Evolutionary conservation across 1,139 yeast species (phyloP), one percentile per base, ranked within the genome.

Genomic region (Nakaseomyces glabratus): DNA sequence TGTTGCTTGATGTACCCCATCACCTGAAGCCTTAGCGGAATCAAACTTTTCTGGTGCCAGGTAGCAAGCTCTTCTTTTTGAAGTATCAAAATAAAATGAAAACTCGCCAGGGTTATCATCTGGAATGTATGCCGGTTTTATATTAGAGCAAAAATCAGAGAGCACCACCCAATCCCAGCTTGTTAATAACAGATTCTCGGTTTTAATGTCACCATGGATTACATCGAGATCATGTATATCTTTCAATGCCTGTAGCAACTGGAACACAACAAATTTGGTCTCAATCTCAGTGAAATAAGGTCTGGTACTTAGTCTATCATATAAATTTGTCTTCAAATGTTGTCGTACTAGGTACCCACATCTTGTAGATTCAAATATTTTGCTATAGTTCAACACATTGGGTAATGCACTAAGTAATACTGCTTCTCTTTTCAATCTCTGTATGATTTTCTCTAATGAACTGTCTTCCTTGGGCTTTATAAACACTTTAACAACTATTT

Each of bases 101-200:
- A 82, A 90, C 46, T 82, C 90, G n/a, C 90, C 82, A 0, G 97
- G 97, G 51, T 93, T 90, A 48, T 86, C 93, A 46, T 84, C 95
- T 0, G 97, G 97, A 19, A 93, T 61, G 48, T 68, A 78, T 0
- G 76, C 77, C 0, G 99, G 99, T 56, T 93, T 93, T 11, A 55
- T 34, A 54, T 73, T 73, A 2, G 76, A 68, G 2, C 95, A 81
- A 61, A 90, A 88, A 58, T 93, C 99, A 1, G 85, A 65, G 11
- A 93, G 54, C 45, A 80, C 62, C 1, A 78, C 63, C 95, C 96
- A 88, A 55, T 85, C 82, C 82, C 95, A 82, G 16, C 93, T 75
- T 0, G 95, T 82, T 2, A 86, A 79, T 39, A 93, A 60, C 17
- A 88, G 71, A 57, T 93, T 93, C 57, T 90, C 98, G 2, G 88